phyloP scores from a whole-genome alignment of 148 eudicot species.

The Rhododendron molle region DNA sequence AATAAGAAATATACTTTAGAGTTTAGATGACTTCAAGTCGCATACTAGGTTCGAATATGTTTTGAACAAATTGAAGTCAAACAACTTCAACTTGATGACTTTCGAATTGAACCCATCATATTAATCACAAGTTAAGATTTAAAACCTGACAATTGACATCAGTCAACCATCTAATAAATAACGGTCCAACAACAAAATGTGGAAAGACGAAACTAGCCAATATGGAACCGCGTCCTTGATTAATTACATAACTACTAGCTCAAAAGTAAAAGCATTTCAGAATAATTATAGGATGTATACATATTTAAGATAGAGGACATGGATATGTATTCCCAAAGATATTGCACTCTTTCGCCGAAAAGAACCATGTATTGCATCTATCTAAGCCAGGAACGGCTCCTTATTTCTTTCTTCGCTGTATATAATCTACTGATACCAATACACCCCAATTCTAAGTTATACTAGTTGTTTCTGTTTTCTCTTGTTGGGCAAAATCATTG shows the following conservation, averaged over 20 bases:
- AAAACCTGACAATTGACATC: not conserved
- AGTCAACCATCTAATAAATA: not conserved
- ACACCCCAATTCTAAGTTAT: not conserved
- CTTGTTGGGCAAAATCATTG: not conserved
- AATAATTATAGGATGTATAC: not conserved
- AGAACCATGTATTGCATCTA: not conserved
- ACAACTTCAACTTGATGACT: not conserved
- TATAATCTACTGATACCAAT: not conserved
- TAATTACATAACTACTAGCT: not conserved
- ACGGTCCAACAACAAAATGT: not conserved
- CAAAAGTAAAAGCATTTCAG: not conserved
- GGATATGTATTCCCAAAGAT: not conserved
- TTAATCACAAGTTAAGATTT: not conserved
- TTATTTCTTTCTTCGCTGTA: not conserved
- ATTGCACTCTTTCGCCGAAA: not conserved
- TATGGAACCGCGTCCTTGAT: not conserved
- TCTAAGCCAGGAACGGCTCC: not conserved
- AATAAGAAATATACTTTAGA: not conserved
- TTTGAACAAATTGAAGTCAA: not conserved
- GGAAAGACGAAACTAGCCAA: not conserved
- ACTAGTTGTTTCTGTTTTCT: not conserved
- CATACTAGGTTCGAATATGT: not conserved
- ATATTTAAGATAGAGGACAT: not conserved
- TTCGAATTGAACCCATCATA: not conserved
- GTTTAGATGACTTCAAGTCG: constrained; percentile 4